Base-by-base conservation (phyloP, 2,329 filamentous ascomycete species). In the Fusarium foetens region DNA sequence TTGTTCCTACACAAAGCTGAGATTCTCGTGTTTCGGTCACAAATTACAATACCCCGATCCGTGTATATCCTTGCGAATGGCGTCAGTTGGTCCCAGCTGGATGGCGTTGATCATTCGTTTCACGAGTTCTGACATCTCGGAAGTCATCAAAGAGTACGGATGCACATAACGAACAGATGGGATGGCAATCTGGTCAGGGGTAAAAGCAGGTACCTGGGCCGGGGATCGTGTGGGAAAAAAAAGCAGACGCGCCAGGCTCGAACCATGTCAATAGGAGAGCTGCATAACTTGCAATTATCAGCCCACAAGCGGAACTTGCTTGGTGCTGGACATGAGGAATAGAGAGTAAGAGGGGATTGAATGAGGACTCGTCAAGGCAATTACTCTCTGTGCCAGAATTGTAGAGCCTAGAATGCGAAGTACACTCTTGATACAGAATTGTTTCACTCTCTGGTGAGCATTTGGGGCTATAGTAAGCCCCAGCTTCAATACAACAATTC, bases 261-360 rank as follows among this genome's bases (percentile, higher is more conserved):
- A 73, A 67, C 73, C 73, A 74, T 66, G 67, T 63, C 58, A 54
- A 64, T 59, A 59, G 42, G 59, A 48, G 41, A 65, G 17, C 13
- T 42, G n/a, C 36, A 63, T 54, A 64, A 57, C 43, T 49, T n/a
- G 41, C 21, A 58, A 62, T 51, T 57, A 66, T 68, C 73, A 75
- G 68, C 66, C 67, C 69, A 73, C 45, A 68, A 65, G 62, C 51
- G 51, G 69, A 68, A 71, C 31, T 58, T 41, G 63, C 45, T 45
- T 29, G 27, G 39, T 35, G 21, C 23, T 53, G 35, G 25, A 53
- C 35, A 27, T 42, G 39, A 62, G 38, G 38, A 29, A 35, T 41
- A 39, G 49, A 55, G 45, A 58, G 41, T 27, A 14, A 27, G 23
- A 39, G 54, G 46, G 60, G 25, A 53, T 41, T 39, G 27, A 12